phyloP scores from a whole-genome alignment of 208 protist genomes.

The Acanthamoeba comandoni region DNA sequence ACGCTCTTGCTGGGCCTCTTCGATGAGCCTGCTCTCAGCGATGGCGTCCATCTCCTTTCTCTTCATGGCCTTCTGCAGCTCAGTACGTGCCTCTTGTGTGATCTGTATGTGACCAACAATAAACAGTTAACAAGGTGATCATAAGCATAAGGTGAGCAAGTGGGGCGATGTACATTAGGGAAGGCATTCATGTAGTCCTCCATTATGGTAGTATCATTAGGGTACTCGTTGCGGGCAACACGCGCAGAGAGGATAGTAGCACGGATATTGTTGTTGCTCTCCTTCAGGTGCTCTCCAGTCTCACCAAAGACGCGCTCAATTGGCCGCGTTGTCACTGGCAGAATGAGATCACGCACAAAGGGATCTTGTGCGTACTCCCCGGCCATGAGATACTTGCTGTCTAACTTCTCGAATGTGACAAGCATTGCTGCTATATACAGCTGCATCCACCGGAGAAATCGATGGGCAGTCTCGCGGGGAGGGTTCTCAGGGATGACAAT shows the following conservation, averaged over 20 bases:
- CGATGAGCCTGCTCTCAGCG: conserved; percentile 10
- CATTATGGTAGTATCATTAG: conserved; percentile 15
- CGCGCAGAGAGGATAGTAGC: conserved; percentile 35
- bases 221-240: conserved; percentile 48
- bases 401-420: conserved; percentile 44
- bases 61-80: conserved; percentile 16
- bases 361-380: conserved; percentile 61
- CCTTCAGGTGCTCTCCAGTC: conserved; percentile 25
- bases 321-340: conserved; percentile 29
- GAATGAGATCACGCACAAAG: conserved; percentile 33
- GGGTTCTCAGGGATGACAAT: conserved; percentile 54
- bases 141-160: neutral
- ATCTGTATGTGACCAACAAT: conserved; percentile 13
- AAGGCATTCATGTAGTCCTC: conserved; percentile 57
- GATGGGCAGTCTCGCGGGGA: conserved; percentile 31
- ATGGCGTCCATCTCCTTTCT: conserved; percentile 48
- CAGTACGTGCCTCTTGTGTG: neutral
- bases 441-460: conserved; percentile 46
- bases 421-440: conserved; percentile 23
- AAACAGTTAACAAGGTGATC: neutral
- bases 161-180: conserved; percentile 20
- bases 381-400: conserved; percentile 48
- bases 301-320: conserved; percentile 48
- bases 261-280: conserved; percentile 55
- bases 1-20: conserved; percentile 27